Percentiles rank a stretch among this genome's conserved stretches.
These are phyloP conservation scores for Apostasia ramifera DNA, from an alignment of 106 monocot genomes.

Conservation along the genomic window DNA sequence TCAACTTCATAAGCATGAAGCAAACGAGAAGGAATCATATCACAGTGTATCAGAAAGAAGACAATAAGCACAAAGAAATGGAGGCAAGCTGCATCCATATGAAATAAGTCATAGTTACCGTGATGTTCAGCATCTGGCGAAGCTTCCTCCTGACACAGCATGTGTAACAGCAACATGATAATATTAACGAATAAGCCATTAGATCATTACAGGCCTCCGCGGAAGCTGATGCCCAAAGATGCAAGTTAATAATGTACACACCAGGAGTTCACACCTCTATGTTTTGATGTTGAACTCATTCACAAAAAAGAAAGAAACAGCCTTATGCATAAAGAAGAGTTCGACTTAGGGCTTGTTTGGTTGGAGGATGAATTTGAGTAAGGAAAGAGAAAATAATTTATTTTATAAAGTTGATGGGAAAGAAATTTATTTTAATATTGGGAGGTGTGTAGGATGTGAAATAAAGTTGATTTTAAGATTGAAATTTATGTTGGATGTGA, in stretches of 20 bases:
- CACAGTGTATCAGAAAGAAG: background rate
- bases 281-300: constrained; percentile 1
- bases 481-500: too few relatives aligned
- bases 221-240: constrained; percentile 41
- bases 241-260: constrained; percentile 1
- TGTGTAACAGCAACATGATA: constrained; percentile 95
- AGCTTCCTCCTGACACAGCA: constrained; percentile 86
- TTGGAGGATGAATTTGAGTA: too few relatives aligned
- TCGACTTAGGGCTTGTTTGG: background rate
- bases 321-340: background rate
- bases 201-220: constrained; percentile 83
- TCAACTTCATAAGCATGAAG: background rate
- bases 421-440: too few relatives aligned
- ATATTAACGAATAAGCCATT: constrained; percentile 78
- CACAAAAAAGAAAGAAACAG: background rate
- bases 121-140: constrained; percentile 41
- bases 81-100: background rate
- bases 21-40: background rate
- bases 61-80: background rate
- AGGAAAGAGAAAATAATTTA: too few relatives aligned
- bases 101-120: constrained; percentile 23
- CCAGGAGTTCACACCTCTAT: background rate
- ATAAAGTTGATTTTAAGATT: too few relatives aligned
- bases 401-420: too few relatives aligned
- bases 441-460: too few relatives aligned